Evolutionary conservation across 2,329 filamentous ascomycete genomes (phyloP).

Genomic region (Rhynchosporium agropyri): DNA sequence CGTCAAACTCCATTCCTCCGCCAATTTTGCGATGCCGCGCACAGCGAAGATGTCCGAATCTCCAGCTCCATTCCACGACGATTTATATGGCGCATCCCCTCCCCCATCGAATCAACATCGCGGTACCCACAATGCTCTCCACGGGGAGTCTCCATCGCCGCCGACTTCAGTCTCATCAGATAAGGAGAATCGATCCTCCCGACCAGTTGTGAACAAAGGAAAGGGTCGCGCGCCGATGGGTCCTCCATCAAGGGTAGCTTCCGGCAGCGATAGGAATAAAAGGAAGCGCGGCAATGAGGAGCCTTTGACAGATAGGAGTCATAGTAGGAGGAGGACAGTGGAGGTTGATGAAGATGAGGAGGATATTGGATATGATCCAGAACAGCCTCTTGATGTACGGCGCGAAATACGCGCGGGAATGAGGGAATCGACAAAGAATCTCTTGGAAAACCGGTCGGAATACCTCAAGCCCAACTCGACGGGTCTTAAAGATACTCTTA

Average conservation of each 20-base stretch:
- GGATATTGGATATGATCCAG: constrained; percentile 69
- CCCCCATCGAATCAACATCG: constrained; percentile 30
- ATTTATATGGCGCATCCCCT: constrained; percentile 41
- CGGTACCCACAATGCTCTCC: constrained; percentile 20
- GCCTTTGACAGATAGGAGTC: constrained; percentile 26
- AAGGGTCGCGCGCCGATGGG: constrained; percentile 47
- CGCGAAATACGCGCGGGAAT: constrained; percentile 70
- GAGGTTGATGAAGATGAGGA: constrained; percentile 30
- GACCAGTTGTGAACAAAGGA: constrained; percentile 46
- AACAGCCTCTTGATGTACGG: constrained; percentile 76
- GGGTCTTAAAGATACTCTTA: constrained; percentile 66
- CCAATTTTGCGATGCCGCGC: constrained; percentile 27
- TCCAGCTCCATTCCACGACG: constrained; percentile 36
- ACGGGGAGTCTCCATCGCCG: constrained; percentile 40
- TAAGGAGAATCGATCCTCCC: constrained; percentile 50
- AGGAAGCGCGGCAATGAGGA: constrained; percentile 37
- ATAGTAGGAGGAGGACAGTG: constrained; percentile 35
- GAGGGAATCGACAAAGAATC: constrained; percentile 63
- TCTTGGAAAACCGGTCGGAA: constrained; percentile 70
- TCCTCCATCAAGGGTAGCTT: constrained; percentile 29
- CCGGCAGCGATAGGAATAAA: constrained; percentile 28
- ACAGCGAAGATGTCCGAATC: constrained; percentile 38
- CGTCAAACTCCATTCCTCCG: constrained; percentile 6
- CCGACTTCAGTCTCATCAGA: constrained; percentile 47
- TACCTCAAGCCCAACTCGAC: constrained; percentile 67